These are phyloP conservation scores for Chaetomiaceae sp. DNA, from an alignment of 2,329 filamentous ascomycete genomes.

Conservation along the genomic window DNA sequence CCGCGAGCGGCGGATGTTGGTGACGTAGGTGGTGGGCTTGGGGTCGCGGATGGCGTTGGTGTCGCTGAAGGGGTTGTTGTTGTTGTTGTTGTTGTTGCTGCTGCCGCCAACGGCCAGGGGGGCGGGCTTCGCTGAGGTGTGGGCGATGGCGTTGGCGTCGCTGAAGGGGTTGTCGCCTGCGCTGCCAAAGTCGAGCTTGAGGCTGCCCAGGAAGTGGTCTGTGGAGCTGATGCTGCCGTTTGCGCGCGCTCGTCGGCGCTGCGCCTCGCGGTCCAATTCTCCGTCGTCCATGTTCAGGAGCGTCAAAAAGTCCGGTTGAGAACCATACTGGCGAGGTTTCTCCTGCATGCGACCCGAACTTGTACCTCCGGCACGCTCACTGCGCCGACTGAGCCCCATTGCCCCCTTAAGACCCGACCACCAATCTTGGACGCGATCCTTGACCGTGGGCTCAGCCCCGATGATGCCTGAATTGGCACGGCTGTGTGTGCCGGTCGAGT, in stretches of 20 bases:
- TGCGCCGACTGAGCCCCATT: slow-evolving; percentile 33
- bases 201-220: slow-evolving; percentile 36
- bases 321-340: slow-evolving; percentile 12
- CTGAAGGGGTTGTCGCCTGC: slow-evolving; percentile 41
- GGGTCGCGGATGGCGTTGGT: slow-evolving; percentile 36
- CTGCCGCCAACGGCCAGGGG: slow-evolving; percentile 29
- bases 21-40: slow-evolving; percentile 36
- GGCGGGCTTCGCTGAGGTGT: slow-evolving; percentile 34
- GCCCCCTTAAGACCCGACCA: slow-evolving; percentile 39
- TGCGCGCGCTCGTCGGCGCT: slow-evolving; percentile 30
- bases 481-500: slow-evolving; percentile 31
- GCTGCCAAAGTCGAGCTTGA: slow-evolving; percentile 34
- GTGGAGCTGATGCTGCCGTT: slow-evolving; percentile 31
- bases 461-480: slow-evolving; percentile 28
- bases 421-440: slow-evolving; percentile 40
- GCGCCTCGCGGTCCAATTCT: slow-evolving; percentile 34
- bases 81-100: slow-evolving; percentile 22
- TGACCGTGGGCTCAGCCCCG: slow-evolving; percentile 25
- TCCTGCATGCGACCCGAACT: slow-evolving; percentile 1
- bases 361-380: slow-evolving; percentile 8
- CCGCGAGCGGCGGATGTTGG: slow-evolving; percentile 43
- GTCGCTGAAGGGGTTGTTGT: slow-evolving; percentile 45
- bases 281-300: slow-evolving; percentile 38
- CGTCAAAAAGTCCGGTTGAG: slow-evolving; percentile 40
- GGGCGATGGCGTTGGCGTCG: slow-evolving; percentile 39